A percentile compares a stretch with the other conserved stretches of the same genome.
These are phyloP conservation scores for Rubroshorea leprosula DNA, from an alignment of 345 rosid genomes.

Conservation along the genomic window DNA sequence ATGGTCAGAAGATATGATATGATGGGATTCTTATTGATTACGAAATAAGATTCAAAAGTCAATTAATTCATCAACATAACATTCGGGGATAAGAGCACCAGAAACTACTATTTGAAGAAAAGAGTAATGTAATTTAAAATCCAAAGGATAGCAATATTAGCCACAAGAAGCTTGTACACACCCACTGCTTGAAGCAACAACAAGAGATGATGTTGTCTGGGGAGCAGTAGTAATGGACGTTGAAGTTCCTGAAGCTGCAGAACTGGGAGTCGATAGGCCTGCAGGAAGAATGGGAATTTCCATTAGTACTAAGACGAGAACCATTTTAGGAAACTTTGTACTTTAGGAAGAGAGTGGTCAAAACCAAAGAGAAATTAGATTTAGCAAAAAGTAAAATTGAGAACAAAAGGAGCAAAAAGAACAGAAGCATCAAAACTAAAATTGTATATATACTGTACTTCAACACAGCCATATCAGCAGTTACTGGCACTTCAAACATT, in stretches of 20 bases:
- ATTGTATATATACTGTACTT: not conserved
- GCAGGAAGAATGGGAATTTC: conserved; percentile 19
- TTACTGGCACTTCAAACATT: not conserved
- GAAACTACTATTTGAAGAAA: not conserved
- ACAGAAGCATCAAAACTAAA: not conserved
- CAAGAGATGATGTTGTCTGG: conserved; percentile 51
- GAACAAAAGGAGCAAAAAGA: not conserved
- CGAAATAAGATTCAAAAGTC: not conserved
- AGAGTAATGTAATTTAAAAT: too few species aligned
- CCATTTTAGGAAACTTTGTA: conserved; percentile 5
- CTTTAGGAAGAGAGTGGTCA: too few species aligned
- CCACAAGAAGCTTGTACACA: conserved; percentile 27
- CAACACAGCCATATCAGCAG: too few species aligned
- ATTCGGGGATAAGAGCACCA: not conserved
- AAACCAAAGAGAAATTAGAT: too few species aligned
- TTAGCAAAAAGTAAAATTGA: conserved; percentile 4
- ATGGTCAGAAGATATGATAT: not conserved
- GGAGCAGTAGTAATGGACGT: conserved; percentile 35
- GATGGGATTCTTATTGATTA: not conserved
- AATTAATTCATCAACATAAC: not conserved
- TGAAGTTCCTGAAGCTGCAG: conserved; percentile 41
- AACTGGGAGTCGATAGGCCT: conserved; percentile 55
- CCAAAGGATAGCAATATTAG: not conserved
- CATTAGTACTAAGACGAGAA: not conserved
- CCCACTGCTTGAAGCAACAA: conserved; percentile 73